Percentiles rank a stretch among this genome's conserved stretches.
phyloP scores from a whole-genome alignment of 2,329 filamentous ascomycete species.

The Ceratocystis papillata region DNA sequence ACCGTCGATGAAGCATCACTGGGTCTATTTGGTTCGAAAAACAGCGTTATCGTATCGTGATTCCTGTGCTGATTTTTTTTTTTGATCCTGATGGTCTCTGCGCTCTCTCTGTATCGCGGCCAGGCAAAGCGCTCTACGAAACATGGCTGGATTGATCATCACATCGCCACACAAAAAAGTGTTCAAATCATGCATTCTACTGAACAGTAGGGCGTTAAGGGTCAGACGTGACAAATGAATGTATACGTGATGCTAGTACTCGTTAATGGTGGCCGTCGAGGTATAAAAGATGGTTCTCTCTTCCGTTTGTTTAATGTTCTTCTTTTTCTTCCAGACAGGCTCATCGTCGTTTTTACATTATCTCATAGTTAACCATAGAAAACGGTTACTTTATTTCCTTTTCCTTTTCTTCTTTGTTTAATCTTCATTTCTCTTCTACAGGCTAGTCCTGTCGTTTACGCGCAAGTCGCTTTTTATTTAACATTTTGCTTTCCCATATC shows the following conservation, averaged over 20 bases:
- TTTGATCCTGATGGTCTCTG: not conserved
- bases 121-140: not conserved
- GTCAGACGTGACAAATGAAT: not conserved
- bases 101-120: not conserved
- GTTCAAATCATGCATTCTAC: not conserved
- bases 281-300: not conserved
- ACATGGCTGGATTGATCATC: slow-evolving; percentile 6
- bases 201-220: not conserved
- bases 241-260: not conserved
- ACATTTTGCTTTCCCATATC: not conserved
- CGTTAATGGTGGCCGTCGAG: not conserved
- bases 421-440: slow-evolving; percentile 28
- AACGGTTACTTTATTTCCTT: slow-evolving; percentile 7
- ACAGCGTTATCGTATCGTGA: not conserved
- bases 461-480: slow-evolving; percentile 37
- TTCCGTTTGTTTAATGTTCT: not conserved
- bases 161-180: not conserved
- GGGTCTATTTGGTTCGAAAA: not conserved
- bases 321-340: slow-evolving; percentile 19
- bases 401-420: slow-evolving; percentile 22
- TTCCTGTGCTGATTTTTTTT: not conserved
- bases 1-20: slow-evolving; percentile 9
- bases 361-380: slow-evolving; percentile 5
- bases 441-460: slow-evolving; percentile 40
- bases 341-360: slow-evolving; percentile 15